Evolutionary conservation across 495 filamentous ascomycete species (phyloP).

Genomic region (Neurospora sp.): DNA sequence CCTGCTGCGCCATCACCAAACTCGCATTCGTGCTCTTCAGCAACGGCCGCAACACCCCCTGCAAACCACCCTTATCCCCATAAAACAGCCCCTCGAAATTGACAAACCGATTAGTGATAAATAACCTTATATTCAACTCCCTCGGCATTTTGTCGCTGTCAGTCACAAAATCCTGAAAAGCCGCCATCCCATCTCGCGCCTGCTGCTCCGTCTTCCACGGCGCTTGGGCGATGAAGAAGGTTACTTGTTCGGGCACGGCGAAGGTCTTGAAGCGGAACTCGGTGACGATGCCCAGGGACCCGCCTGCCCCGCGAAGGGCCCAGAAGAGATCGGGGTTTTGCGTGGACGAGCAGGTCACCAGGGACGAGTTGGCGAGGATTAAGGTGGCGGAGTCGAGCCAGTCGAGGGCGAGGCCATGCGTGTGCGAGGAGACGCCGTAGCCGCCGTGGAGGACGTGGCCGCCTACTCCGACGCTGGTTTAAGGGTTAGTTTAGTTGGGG

Average conservation of each 20-base stretch:
- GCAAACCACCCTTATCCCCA: constrained; percentile 26
- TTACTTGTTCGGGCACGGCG: constrained; percentile 26
- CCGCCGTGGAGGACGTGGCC: constrained; percentile 37
- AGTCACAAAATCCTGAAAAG: constrained; percentile 28
- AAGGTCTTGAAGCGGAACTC: constrained; percentile 37
- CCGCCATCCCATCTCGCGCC: constrained; percentile 19
- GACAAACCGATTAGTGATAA: constrained; percentile 27
- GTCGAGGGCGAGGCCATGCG: constrained; percentile 33
- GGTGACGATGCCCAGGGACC: constrained; percentile 33
- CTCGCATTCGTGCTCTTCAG: constrained; percentile 24
- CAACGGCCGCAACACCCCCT: constrained; percentile 25
- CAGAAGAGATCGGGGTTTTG: constrained; percentile 38
- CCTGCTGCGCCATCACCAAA: constrained; percentile 20
- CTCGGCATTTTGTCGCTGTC: constrained; percentile 24
- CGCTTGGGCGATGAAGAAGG: constrained; percentile 30
- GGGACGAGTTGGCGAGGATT: constrained; percentile 31
- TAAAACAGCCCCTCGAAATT: constrained; percentile 36
- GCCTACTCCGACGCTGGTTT: constrained; percentile 29
- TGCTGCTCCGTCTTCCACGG: constrained; percentile 19
- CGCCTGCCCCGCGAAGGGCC: constrained; percentile 35
- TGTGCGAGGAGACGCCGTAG: constrained; percentile 35
- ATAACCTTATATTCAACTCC: constrained; percentile 37
- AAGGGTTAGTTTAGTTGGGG: neutral
- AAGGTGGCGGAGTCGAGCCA: constrained; percentile 35
- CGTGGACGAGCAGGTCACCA: constrained; percentile 28